Evolutionary conservation across 495 filamentous ascomycete genomes (phyloP).

Genomic region (Aspergillus homomorphus): DNA sequence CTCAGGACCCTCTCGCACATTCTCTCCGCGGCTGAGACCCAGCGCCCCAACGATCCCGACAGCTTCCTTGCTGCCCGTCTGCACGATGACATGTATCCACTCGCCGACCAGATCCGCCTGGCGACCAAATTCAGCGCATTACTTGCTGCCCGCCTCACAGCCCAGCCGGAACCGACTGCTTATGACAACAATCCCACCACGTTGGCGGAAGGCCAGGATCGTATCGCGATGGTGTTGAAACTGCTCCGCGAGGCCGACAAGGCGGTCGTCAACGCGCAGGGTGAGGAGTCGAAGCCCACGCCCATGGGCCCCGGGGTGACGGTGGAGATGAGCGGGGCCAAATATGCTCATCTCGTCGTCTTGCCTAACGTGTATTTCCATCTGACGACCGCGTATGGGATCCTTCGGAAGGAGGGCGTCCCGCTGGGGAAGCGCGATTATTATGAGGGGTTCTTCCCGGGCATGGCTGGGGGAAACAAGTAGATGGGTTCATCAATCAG

Average conservation of each 20-base stretch:
- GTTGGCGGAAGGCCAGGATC: constrained; percentile 38
- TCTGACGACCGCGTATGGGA: constrained; percentile 51
- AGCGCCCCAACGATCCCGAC: constrained; percentile 17
- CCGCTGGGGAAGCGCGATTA: constrained; percentile 53
- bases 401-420: constrained; percentile 56
- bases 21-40: constrained; percentile 26
- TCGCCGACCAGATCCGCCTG: constrained; percentile 46
- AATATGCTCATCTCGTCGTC: constrained; percentile 38
- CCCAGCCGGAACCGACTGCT: constrained; percentile 21
- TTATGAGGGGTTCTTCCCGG: constrained; percentile 21
- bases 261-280: constrained; percentile 31
- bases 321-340: constrained; percentile 18
- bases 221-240: constrained; percentile 39
- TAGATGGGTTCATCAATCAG: too few relatives aligned
- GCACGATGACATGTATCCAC: constrained; percentile 46
- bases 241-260: constrained; percentile 37
- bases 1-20: constrained; percentile 32
- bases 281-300: constrained; percentile 16
- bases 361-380: constrained; percentile 62
- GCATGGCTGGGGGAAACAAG: too few relatives aligned
- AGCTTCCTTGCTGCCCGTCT: constrained; percentile 27
- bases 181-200: constrained; percentile 36
- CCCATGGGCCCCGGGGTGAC: constrained; percentile 10
- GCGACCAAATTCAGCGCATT: constrained; percentile 32
- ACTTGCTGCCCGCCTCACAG: constrained; percentile 32